Evolutionary conservation across 441 rosid genomes (phyloP).

Genomic region (Kokia cookei): DNA sequence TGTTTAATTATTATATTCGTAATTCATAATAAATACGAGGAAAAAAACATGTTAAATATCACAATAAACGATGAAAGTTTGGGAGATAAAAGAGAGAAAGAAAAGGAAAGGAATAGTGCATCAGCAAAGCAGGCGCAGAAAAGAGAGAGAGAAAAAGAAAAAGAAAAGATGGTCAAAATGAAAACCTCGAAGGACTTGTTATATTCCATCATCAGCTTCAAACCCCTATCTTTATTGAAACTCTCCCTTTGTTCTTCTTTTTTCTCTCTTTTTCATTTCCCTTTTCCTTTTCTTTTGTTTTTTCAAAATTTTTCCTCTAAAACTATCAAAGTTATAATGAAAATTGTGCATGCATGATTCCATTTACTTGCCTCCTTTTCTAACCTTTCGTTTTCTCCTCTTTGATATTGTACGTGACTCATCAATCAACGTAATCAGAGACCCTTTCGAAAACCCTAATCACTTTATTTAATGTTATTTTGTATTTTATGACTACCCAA

Average conservation of each 20-base stretch:
- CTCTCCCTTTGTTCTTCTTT: constrained; percentile 47
- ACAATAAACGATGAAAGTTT: not conserved
- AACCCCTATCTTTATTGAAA: constrained; percentile 70
- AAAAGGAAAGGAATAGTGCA: not conserved
- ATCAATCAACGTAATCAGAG: not conserved
- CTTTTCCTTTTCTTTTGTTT: constrained; percentile 16
- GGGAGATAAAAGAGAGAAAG: not conserved
- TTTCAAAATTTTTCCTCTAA: not conserved
- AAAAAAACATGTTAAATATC: not conserved
- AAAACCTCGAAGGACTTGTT: constrained; percentile 68
- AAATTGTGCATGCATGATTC: not conserved
- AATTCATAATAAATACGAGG: not conserved
- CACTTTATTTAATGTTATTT: not conserved
- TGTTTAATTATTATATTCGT: not conserved
- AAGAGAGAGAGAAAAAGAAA: constrained; percentile 21
- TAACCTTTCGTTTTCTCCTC: not conserved
- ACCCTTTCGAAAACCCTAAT: not conserved
- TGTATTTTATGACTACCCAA: not conserved
- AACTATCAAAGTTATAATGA: not conserved
- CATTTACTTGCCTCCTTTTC: not conserved
- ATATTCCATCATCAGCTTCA: constrained; percentile 55
- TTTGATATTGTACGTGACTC: not conserved
- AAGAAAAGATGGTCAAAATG: constrained; percentile 85
- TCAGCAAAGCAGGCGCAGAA: constrained; percentile 42
- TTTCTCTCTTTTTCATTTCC: constrained; percentile 23